These are phyloP conservation scores for Quercus bicolor DNA, from an alignment of 306 rosid genomes.

Conservation along the genomic window DNA sequence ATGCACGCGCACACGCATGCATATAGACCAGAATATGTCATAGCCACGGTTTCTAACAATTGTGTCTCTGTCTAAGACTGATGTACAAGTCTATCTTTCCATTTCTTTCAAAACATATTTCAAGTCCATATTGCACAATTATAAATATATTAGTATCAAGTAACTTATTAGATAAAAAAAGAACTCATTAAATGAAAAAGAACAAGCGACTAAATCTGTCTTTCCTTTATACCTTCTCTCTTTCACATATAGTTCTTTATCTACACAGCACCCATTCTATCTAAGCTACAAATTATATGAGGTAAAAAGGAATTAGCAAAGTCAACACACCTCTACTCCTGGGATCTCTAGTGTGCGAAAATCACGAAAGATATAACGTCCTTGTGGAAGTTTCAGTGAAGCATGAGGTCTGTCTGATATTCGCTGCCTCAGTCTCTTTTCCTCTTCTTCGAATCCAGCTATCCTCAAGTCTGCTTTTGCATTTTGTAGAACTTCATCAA, in stretches of 20 bases:
- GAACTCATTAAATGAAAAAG: not conserved
- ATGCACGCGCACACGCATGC: not conserved
- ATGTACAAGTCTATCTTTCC: not conserved
- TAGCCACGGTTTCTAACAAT: not conserved
- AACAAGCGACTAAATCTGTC: not conserved
- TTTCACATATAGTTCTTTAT: not conserved
- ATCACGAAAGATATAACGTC: constrained; percentile 75
- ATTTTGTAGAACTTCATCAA: constrained; percentile 70
- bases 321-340: constrained; percentile 64
- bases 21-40: not conserved
- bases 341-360: constrained; percentile 81
- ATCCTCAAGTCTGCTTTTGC: constrained; percentile 68
- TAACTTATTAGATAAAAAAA: no score
- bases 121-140: not conserved
- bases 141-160: not conserved
- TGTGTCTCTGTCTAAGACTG: not conserved
- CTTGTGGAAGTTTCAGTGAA: constrained; percentile 72
- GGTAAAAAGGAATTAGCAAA: not conserved
- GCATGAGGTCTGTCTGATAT: constrained; percentile 45
- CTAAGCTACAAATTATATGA: not conserved
- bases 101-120: not conserved
- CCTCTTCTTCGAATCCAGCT: constrained; percentile 92
- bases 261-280: not conserved
- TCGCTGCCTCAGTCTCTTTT: constrained; percentile 73
- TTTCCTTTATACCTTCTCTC: not conserved